A percentile compares a stretch with the other conserved stretches of the same genome.
Evolutionary conservation across 371 early-diverging fungal species (phyloP).

Genomic region (Funneliformis caledonium): DNA sequence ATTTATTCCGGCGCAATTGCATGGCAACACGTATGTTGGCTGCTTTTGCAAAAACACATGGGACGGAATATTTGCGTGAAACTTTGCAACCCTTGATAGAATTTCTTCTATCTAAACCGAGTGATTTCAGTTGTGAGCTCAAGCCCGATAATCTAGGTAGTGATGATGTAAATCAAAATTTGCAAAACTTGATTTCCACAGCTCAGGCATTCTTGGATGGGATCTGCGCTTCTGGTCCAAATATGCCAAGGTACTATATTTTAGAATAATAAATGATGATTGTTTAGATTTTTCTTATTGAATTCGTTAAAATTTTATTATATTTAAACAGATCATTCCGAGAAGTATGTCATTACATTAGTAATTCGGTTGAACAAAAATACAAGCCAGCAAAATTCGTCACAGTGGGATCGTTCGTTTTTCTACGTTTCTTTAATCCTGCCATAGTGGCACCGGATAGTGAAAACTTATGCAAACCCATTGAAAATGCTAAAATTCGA

Average conservation of each 20-base stretch:
- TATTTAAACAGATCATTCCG: conserved; percentile 58
- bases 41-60: conserved; percentile 80
- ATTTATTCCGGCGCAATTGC: conserved; percentile 89
- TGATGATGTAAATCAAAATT: conserved; percentile 71
- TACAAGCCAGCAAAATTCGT: conserved; percentile 88
- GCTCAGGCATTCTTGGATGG: conserved; percentile 82
- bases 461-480: conserved; percentile 59
- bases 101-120: conserved; percentile 48
- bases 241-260: conserved; percentile 62
- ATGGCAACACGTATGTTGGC: conserved; percentile 88
- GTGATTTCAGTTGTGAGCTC: conserved; percentile 72
- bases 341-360: conserved; percentile 81
- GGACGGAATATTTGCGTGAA: conserved; percentile 80
- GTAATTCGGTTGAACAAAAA: conserved; percentile 74
- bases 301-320: background rate
- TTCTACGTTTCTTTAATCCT: conserved; percentile 94
- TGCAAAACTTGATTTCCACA: conserved; percentile 78
- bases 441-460: conserved; percentile 90
- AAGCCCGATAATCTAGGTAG: conserved; percentile 80
- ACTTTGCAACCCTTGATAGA: conserved; percentile 79
- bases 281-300: background rate
- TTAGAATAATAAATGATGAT: background rate
- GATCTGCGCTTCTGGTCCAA: conserved; percentile 73
- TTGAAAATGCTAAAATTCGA: conserved; percentile 68
- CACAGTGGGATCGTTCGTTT: conserved; percentile 94